Percentiles rank a stretch among this genome's conserved stretches.
Evolutionary conservation across 2,329 filamentous ascomycete genomes (phyloP).

Genomic region (Neophaeococcomyces mojaviensis): DNA sequence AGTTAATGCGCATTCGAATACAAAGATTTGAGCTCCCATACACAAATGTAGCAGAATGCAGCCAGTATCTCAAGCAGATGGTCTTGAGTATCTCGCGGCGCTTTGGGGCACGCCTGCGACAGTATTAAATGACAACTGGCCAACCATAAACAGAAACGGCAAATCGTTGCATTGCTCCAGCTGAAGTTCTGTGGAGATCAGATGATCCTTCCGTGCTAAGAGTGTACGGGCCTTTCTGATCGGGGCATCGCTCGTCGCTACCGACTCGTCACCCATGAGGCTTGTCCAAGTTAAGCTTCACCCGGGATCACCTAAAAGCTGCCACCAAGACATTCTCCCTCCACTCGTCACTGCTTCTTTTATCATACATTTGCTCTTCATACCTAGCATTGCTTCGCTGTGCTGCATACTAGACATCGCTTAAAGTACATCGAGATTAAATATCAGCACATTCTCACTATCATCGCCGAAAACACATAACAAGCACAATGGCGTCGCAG

Average conservation of each 20-base stretch:
- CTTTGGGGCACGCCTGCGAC: no score
- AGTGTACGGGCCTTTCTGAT: neutral
- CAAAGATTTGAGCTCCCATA: no score
- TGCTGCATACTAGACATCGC: neutral
- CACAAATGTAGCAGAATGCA: no score
- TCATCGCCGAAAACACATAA: neutral
- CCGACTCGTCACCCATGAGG: constrained; percentile 1
- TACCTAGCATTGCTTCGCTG: neutral
- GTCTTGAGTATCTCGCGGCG: no score
- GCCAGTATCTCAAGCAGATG: no score
- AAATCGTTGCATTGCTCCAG: no score
- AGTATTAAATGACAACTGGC: no score
- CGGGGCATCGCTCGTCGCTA: neutral
- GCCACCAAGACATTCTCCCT: neutral
- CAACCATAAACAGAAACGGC: no score
- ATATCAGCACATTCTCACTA: no score
- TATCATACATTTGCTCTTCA: neutral
- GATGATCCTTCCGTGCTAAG: neutral
- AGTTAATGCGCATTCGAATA: no score
- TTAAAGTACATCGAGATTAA: no score
- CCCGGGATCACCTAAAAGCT: neutral
- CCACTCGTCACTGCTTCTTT: constrained; percentile 1
- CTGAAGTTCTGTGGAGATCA: no score
- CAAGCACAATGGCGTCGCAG: constrained; percentile 20
- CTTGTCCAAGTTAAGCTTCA: constrained; percentile 1